phyloP scores from a whole-genome alignment of 805 yeast species.

The Starmerella powellii region DNA sequence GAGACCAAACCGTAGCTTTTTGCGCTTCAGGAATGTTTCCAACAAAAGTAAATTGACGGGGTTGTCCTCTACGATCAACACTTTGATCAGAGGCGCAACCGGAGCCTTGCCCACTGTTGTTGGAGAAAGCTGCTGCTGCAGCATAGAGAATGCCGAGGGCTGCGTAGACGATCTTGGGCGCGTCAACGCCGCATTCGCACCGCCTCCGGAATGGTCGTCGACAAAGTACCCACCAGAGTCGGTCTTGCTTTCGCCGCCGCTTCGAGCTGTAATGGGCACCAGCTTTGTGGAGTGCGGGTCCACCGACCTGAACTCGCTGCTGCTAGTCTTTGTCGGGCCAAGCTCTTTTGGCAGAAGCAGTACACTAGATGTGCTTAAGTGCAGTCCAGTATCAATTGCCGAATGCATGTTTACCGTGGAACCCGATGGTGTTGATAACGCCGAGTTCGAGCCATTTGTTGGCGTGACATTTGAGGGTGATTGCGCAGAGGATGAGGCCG shows the following conservation, averaged over 20 bases:
- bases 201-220: no score
- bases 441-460: background rate
- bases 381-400: background rate
- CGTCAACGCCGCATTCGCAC: no score
- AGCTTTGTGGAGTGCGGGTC: conserved; percentile 1
- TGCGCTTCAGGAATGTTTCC: conserved; percentile 75
- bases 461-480: background rate
- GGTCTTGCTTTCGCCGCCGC: no score
- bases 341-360: conserved; percentile 19
- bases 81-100: conserved; percentile 79
- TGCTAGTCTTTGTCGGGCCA: background rate
- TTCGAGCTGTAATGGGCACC: conserved; percentile 1
- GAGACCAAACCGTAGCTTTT: conserved; percentile 68
- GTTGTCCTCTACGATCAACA: conserved; percentile 91
- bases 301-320: no score
- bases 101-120: conserved; percentile 12
- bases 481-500: background rate
- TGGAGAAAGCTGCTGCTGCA: conserved; percentile 11
- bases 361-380: conserved; percentile 8
- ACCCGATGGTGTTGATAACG: background rate
- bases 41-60: conserved; percentile 85
- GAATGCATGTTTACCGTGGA: background rate
- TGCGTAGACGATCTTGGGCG: background rate
- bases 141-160: conserved; percentile 2
- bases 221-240: no score